Conservation (phyloP, 1,284 basidiomycete genomes). For the Meira miltonrushii region DNA sequence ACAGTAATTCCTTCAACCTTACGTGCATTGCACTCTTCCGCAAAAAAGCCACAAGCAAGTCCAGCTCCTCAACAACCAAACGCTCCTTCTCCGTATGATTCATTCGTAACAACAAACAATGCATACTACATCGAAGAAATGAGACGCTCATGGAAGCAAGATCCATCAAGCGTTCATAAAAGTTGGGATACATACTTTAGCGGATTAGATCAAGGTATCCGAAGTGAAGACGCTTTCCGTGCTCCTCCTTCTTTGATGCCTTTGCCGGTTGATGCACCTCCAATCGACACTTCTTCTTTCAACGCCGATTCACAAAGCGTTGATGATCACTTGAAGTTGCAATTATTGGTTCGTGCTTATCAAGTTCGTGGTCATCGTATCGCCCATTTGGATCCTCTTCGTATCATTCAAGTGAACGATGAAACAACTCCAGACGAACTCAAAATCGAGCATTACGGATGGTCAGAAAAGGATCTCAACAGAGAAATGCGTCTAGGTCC, state of each 20-base stretch:
- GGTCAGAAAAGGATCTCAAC: slow-evolving; percentile 84
- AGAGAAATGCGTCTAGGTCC: slow-evolving; percentile 91
- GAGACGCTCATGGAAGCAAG: slow-evolving; percentile 52
- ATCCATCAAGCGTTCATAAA: slow-evolving; percentile 84
- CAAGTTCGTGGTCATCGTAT: slow-evolving; percentile 97
- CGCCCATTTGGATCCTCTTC: slow-evolving; percentile 90
- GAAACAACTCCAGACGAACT: slow-evolving; percentile 42
- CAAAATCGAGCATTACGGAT: slow-evolving; percentile 66
- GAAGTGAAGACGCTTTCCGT: slow-evolving; percentile 75
- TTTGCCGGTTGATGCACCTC: slow-evolving; percentile 74
- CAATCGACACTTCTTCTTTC: slow-evolving; percentile 61
- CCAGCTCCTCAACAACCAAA: slow-evolving; percentile 6
- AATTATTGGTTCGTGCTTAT: slow-evolving; percentile 85
- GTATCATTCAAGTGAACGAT: slow-evolving; percentile 77
- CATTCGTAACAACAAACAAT: slow-evolving; percentile 64
- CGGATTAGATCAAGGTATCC: slow-evolving; percentile 82
- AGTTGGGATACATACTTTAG: slow-evolving; percentile 95
- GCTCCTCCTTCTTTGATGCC: slow-evolving; percentile 65
- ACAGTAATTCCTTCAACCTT: not conserved
- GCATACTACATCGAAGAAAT: slow-evolving; percentile 88
- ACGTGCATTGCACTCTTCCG: not conserved
- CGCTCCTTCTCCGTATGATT: slow-evolving; percentile 9
- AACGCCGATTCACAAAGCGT: slow-evolving; percentile 63
- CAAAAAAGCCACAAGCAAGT: slow-evolving; percentile 3
- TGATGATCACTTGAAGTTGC: slow-evolving; percentile 93